Conservation (phyloP, 139 green algal species). For the Microglena sp. region DNA sequence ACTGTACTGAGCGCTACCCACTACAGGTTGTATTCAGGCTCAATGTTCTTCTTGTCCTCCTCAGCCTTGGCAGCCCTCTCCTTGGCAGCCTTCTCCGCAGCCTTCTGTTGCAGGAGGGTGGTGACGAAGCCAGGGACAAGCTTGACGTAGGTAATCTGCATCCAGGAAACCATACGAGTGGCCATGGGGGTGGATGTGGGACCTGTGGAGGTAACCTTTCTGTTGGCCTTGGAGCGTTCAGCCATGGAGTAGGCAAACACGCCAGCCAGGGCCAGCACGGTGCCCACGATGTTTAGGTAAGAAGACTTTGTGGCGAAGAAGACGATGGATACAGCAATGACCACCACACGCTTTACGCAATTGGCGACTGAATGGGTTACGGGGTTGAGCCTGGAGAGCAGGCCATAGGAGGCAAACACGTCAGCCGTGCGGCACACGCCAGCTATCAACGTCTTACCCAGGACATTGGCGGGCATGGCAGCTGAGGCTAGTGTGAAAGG, state of each 20-base stretch:
- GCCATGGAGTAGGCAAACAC: conserved; percentile 14
- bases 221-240: too few relatives aligned
- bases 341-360: conserved; percentile 95
- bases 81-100: too few relatives aligned
- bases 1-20: too few relatives aligned
- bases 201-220: too few relatives aligned
- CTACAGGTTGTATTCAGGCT: too few relatives aligned
- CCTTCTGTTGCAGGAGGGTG: too few relatives aligned
- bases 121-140: too few relatives aligned
- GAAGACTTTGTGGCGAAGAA: conserved; percentile 58
- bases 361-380: conserved; percentile 76
- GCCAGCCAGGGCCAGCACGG: conserved; percentile 2
- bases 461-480: not conserved
- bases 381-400: conserved; percentile 4
- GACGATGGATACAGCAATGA: conserved; percentile 84
- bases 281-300: conserved; percentile 7
- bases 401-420: conserved; percentile 1
- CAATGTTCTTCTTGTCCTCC: too few relatives aligned
- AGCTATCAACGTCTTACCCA: conserved; percentile 3
- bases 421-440: conserved; percentile 1
- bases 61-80: too few relatives aligned
- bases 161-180: too few relatives aligned
- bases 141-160: too few relatives aligned
- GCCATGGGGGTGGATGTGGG: too few relatives aligned
- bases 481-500: not conserved